Conservation (phyloP, 176 grass and related monocot species). For the Tillandsia fasciculata region DNA sequence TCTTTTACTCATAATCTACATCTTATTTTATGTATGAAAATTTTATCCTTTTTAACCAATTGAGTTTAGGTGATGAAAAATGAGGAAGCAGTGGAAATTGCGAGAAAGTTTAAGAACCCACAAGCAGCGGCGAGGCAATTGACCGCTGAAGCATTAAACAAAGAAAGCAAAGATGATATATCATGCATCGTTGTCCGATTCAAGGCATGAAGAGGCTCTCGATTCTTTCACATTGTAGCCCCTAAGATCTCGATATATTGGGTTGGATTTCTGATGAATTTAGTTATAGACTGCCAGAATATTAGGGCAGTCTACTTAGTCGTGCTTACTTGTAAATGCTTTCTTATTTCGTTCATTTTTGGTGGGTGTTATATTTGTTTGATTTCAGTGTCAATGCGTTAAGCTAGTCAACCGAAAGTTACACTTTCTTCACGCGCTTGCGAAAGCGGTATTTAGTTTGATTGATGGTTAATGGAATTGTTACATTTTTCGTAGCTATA, state of each 20-base stretch:
- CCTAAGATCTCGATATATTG: neutral
- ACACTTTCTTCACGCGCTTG: too few species aligned
- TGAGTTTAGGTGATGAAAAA: constrained; percentile 59
- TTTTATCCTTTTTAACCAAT: neutral
- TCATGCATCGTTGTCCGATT: constrained; percentile 79
- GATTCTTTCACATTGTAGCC: neutral
- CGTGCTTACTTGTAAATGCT: neutral
- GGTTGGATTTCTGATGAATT: neutral
- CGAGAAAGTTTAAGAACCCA: constrained; percentile 61
- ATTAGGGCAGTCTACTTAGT: neutral
- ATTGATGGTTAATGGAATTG: too few species aligned
- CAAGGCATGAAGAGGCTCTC: constrained; percentile 24
- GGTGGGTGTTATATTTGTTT: neutral
- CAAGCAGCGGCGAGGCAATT: constrained; percentile 58
- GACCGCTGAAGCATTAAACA: constrained; percentile 41
- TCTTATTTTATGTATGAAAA: neutral
- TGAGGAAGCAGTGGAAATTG: constrained; percentile 50
- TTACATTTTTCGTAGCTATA: too few species aligned
- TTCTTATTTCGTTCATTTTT: neutral
- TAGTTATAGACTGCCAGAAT: neutral
- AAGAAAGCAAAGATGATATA: constrained; percentile 83
- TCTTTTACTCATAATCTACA: neutral
- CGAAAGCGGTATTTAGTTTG: too few species aligned
- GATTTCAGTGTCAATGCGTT: neutral
- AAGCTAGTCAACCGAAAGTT: neutral